Evolutionary conservation across 352 stramenopile genomes (phyloP).

Genomic region (Phytophthora cactorum): DNA sequence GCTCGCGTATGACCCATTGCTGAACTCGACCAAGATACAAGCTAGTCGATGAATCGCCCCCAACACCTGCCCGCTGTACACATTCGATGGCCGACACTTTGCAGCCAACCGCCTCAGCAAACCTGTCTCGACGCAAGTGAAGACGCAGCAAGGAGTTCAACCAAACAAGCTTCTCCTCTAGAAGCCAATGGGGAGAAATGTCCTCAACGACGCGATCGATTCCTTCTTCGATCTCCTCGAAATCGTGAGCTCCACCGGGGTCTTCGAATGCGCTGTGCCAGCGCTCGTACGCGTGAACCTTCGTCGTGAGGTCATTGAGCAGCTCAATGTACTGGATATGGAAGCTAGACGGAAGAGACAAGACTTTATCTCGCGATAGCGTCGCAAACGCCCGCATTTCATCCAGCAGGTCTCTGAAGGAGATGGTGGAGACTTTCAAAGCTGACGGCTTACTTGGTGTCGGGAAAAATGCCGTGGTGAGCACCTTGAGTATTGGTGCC

Average conservation of each 20-base stretch:
- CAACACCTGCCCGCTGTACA: slow-evolving; percentile 19
- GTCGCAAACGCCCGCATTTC: slow-evolving; percentile 52
- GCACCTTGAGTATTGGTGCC: slow-evolving; percentile 49
- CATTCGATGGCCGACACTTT: slow-evolving; percentile 58
- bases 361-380: slow-evolving; percentile 13
- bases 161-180: slow-evolving; percentile 68
- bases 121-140: slow-evolving; percentile 47
- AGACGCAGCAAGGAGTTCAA: slow-evolving; percentile 64
- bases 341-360: slow-evolving; percentile 40
- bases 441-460: not conserved
- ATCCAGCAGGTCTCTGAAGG: slow-evolving; percentile 57
- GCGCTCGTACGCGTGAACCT: slow-evolving; percentile 65
- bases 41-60: slow-evolving; percentile 1
- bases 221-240: slow-evolving; percentile 75
- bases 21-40: slow-evolving; percentile 17
- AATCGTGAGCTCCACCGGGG: slow-evolving; percentile 36
- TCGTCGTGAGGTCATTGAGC: slow-evolving; percentile 55
- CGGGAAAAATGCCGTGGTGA: slow-evolving; percentile 57
- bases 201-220: slow-evolving; percentile 50
- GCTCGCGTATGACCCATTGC: slow-evolving; percentile 50
- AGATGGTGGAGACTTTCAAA: slow-evolving; percentile 22
- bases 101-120: slow-evolving; percentile 68
- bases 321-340: slow-evolving; percentile 53
- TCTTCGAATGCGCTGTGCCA: slow-evolving; percentile 50
- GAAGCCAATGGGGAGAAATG: slow-evolving; percentile 63